Percentiles rank a stretch among this genome's conserved stretches.
Evolutionary conservation across 1,139 yeast species (phyloP).

Genomic region (Kodamaea derodonti): DNA sequence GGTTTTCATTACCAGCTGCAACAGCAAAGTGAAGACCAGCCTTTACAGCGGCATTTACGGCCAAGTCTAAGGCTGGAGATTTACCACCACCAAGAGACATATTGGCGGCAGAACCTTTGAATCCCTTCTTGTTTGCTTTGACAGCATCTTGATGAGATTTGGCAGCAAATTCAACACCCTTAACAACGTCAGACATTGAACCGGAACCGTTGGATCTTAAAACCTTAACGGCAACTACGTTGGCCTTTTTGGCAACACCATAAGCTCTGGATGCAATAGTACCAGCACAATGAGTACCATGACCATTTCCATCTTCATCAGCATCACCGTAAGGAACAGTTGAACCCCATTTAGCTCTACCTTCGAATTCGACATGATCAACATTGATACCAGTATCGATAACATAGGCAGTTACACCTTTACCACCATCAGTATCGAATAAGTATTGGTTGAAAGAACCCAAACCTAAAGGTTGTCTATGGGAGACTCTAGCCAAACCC

Average conservation of each 20-base stretch:
- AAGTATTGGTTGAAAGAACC: constrained; percentile 83
- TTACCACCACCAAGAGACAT: constrained; percentile 90
- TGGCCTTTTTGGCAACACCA: constrained; percentile 77
- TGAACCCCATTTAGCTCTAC: constrained; percentile 93
- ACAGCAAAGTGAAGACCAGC: constrained; percentile 83
- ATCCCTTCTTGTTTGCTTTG: constrained; percentile 55
- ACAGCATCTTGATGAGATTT: constrained; percentile 57
- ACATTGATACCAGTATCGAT: constrained; percentile 91
- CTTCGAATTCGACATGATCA: constrained; percentile 78
- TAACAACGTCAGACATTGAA: constrained; percentile 74
- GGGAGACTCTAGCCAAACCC: constrained; percentile 95
- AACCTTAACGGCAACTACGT: constrained; percentile 74
- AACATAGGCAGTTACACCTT: constrained; percentile 88
- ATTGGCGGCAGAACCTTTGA: constrained; percentile 84
- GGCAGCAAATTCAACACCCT: constrained; percentile 78
- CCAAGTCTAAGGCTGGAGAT: constrained; percentile 75
- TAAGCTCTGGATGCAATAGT: constrained; percentile 70
- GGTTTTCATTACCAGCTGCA: constrained; percentile 86
- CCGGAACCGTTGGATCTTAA: constrained; percentile 76
- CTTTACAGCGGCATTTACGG: constrained; percentile 78
- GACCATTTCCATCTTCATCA: constrained; percentile 91
- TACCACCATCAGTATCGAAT: constrained; percentile 80
- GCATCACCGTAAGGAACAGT: constrained; percentile 82
- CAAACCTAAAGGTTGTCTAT: constrained; percentile 70
- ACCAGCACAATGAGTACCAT: constrained; percentile 90